Evolutionary conservation across 164 flowering plant species (phyloP).

Genomic region (Magnolia officinalis): DNA sequence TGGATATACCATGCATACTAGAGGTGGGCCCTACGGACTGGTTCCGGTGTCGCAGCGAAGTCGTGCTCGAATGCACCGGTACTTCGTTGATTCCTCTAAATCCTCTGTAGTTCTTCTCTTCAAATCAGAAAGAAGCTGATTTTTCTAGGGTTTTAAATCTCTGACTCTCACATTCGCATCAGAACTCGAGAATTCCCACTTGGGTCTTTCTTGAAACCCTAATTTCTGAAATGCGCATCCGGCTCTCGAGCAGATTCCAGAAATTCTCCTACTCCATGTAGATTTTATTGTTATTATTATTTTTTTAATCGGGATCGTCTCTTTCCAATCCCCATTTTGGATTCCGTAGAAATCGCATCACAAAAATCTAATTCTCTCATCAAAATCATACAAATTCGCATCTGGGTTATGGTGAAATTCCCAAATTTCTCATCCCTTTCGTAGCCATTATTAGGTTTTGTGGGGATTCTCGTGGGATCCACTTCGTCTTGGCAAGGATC

Average conservation of each 20-base stretch:
- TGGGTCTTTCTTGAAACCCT: slow-evolving; percentile 5
- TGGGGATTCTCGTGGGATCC: no score
- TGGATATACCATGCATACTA: no score
- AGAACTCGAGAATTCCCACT: neutral
- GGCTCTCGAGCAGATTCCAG: neutral
- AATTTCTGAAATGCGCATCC: neutral
- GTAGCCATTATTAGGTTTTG: no score
- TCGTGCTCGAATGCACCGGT: no score
- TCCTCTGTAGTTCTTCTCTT: neutral
- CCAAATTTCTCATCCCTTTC: neutral
- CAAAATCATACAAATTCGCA: neutral
- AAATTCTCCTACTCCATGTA: neutral
- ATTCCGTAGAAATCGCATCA: neutral
- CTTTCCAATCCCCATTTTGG: neutral
- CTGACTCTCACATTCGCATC: neutral
- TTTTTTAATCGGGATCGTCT: no score
- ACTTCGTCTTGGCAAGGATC: no score
- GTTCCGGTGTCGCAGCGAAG: no score
- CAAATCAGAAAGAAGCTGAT: neutral
- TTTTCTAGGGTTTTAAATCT: neutral
- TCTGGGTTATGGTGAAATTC: neutral
- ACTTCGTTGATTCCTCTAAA: neutral
- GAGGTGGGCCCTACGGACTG: no score
- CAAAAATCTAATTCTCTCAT: neutral
- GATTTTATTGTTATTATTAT: no score